Percentiles rank a stretch among this genome's conserved stretches.
phyloP scores from a whole-genome alignment of 305 asterid genomes.

The Solanum hybrid region DNA sequence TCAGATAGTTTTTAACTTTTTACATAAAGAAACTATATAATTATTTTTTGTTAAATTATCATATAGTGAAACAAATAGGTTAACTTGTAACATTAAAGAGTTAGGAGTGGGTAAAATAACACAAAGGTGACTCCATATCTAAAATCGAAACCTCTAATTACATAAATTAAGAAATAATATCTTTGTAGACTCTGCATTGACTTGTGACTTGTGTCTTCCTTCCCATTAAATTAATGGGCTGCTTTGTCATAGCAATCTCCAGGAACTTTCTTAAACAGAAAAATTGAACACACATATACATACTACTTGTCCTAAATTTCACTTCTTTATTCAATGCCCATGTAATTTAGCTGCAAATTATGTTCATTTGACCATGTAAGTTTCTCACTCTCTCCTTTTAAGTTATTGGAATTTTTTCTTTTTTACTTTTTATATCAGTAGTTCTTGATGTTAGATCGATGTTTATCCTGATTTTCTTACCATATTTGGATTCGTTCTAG shows the following conservation, averaged over 20 bases:
- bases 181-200: too few relatives aligned
- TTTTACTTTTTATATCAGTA: too few relatives aligned
- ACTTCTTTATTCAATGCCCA: background rate
- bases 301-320: background rate
- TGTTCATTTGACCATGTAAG: background rate
- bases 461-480: too few relatives aligned
- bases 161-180: background rate
- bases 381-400: background rate
- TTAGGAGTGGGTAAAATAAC: too few relatives aligned
- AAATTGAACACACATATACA: background rate
- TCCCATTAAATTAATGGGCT: too few relatives aligned
- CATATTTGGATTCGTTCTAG: too few relatives aligned
- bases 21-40: too few relatives aligned
- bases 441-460: too few relatives aligned
- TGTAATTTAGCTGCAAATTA: background rate
- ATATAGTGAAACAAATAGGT: background rate
- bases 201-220: too few relatives aligned
- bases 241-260: background rate
- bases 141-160: background rate
- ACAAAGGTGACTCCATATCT: too few relatives aligned
- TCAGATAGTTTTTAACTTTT: too few relatives aligned
- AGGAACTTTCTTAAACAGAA: background rate
- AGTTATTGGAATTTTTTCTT: background rate
- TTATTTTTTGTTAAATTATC: background rate
- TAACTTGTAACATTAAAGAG: too few relatives aligned